Evolutionary conservation across 306 rosid species (phyloP), one percentile per base, ranked within the genome.

Genomic region (Vigna mungo): DNA sequence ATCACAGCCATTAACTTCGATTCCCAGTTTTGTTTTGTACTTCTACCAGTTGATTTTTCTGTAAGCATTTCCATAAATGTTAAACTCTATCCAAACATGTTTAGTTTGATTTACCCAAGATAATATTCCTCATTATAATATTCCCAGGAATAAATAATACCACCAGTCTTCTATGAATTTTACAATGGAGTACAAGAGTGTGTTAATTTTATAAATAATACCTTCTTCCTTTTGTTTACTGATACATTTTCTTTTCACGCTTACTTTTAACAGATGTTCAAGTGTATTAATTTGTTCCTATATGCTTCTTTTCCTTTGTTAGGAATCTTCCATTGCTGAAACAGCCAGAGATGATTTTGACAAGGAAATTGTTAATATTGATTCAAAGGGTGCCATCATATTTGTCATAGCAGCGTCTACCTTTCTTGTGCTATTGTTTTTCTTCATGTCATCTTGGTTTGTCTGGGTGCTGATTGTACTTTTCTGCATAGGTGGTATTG

Each of bases 361-460:
- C 76, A 81, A 86, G 20, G 97, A 92, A 80, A 65, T 87, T 78
- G 82, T 95, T 75, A 84, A 84, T 82, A 89, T 95, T 71, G 85
- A 83, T 82, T 87, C 86, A 16, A 90, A 70, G 87, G 90, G 97
- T 61, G 99, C 99, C 51, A 41, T 92, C 63, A 39, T 90, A 65
- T 95, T 95, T 85, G 91, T 95, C 71, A 86, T 92, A 73, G 30
- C 84, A 23, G 99, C 98, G 64, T 95, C 99, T 53, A 79, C 82
- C 77, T 87, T 91, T 87, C 88, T 95, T 84, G 86, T 95, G 82
- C 86, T 95, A 39, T 78, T 92, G 67, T 95, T 83, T 84, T 95
- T 92, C 86, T 92, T 92, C 85, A 95, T 92, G 99, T 95, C 99
- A 10, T 73, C 94, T 56, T 95, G 98, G 99, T 95, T 95, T 87